These are phyloP conservation scores for Escallonia herrerae DNA, from an alignment of 129 eudicot genomes.

Conservation along the genomic window DNA sequence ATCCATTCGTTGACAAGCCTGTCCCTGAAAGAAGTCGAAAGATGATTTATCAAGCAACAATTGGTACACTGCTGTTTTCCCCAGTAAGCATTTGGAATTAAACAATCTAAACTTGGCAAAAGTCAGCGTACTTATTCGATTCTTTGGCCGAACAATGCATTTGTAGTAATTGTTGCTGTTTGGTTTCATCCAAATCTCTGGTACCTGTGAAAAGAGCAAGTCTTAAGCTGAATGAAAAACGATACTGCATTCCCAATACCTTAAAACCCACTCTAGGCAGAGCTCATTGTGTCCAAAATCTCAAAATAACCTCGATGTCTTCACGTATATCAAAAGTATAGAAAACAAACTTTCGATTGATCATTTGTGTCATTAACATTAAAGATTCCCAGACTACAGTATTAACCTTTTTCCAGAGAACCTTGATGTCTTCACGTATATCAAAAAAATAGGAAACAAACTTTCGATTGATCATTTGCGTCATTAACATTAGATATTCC, in stretches of 20 bases:
- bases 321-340: not conserved
- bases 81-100: too few species aligned
- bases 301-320: too few species aligned
- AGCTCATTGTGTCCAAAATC: too few species aligned
- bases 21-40: conserved; percentile 22
- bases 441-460: too few species aligned
- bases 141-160: conserved; percentile 66
- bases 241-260: too few species aligned
- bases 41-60: not conserved
- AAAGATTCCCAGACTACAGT: too few species aligned
- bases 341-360: not conserved
- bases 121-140: conserved; percentile 41
- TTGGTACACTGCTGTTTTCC: too few species aligned
- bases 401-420: too few species aligned
- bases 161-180: conserved; percentile 47
- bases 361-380: not conserved
- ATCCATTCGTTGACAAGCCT: conserved; percentile 56
- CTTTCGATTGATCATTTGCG: too few species aligned
- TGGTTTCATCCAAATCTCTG: conserved; percentile 90
- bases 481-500: too few species aligned
- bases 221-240: not conserved
- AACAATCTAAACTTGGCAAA: not conserved
- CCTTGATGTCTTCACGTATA: too few species aligned
- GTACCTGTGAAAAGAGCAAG: conserved; percentile 35
- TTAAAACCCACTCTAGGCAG: too few species aligned